These are phyloP conservation scores for Inga leiocalycina DNA, from an alignment of 306 rosid genomes.

Conservation along the genomic window DNA sequence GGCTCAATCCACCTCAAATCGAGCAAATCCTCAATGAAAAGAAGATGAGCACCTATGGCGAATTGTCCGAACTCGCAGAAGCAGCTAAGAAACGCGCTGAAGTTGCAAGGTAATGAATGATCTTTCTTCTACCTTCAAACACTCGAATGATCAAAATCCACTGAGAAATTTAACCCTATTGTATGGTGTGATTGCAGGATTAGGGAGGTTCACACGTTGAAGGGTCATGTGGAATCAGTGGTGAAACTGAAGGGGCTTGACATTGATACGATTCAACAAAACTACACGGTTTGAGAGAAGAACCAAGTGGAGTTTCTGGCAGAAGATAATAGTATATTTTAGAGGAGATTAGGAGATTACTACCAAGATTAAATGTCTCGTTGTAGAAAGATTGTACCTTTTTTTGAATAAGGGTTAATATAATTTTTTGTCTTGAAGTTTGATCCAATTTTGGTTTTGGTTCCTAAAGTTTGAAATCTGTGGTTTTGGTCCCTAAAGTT, in stretches of 20 bases:
- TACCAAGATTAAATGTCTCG: not conserved
- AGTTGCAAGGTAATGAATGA: slow-evolving; percentile 58
- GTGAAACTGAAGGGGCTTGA: slow-evolving; percentile 91
- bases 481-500: too few relatives aligned
- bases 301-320: not conserved
- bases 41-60: slow-evolving; percentile 49
- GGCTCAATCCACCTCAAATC: slow-evolving; percentile 71
- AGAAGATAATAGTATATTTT: slow-evolving; percentile 2
- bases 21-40: slow-evolving; percentile 44
- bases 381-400: slow-evolving; percentile 18
- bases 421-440: too few relatives aligned
- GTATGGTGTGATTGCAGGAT: slow-evolving; percentile 39
- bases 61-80: slow-evolving; percentile 77
- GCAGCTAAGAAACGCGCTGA: slow-evolving; percentile 87
- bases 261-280: slow-evolving; percentile 86
- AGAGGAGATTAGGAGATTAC: slow-evolving; percentile 20
- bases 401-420: not conserved
- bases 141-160: not conserved
- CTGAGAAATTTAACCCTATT: not conserved
- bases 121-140: not conserved
- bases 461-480: too few relatives aligned
- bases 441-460: too few relatives aligned
- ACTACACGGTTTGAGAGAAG: slow-evolving; percentile 72
- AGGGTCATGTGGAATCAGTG: slow-evolving; percentile 91
- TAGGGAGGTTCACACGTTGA: slow-evolving; percentile 91